phyloP scores from a whole-genome alignment of 805 yeast species.

The Saccharomyces jurei region DNA sequence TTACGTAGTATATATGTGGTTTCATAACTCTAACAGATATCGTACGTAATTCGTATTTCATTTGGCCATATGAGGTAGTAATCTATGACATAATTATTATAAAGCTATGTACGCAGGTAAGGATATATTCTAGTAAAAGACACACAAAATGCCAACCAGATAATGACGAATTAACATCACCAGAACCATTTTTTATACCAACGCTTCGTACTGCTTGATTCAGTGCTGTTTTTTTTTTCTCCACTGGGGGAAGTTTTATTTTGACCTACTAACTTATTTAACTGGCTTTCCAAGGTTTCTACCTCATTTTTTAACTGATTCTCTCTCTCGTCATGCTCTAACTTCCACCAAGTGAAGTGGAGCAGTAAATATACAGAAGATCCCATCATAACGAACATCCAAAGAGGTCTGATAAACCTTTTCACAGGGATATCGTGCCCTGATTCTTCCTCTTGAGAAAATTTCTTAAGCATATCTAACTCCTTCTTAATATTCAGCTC shows the following conservation, averaged over 20 bases:
- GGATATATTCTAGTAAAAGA: neutral
- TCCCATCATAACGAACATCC: constrained; percentile 28
- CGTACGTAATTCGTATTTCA: neutral
- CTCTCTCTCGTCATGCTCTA: constrained; percentile 24
- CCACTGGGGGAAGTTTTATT: neutral
- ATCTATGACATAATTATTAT: neutral
- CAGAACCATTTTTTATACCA: constrained; percentile 17
- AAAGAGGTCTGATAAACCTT: constrained; percentile 23
- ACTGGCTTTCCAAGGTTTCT: constrained; percentile 13
- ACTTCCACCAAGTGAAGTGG: constrained; percentile 27
- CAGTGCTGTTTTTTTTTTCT: neutral
- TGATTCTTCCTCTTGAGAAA: constrained; percentile 16
- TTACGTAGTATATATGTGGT: constrained; percentile 4
- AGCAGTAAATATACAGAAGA: constrained; percentile 23
- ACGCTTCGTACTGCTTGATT: neutral
- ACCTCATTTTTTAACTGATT: constrained; percentile 13
- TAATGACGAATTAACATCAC: neutral
- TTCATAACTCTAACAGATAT: neutral
- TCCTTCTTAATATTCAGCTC: constrained; percentile 25
- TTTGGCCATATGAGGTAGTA: neutral
- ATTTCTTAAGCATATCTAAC: constrained; percentile 19
- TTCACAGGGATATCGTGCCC: constrained; percentile 10
- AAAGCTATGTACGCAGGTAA: neutral
- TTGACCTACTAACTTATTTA: constrained; percentile 5
- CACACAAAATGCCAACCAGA: neutral